Evolutionary conservation across 371 early-diverging fungal species (phyloP).

Genomic region (Mucor ambiguus): DNA sequence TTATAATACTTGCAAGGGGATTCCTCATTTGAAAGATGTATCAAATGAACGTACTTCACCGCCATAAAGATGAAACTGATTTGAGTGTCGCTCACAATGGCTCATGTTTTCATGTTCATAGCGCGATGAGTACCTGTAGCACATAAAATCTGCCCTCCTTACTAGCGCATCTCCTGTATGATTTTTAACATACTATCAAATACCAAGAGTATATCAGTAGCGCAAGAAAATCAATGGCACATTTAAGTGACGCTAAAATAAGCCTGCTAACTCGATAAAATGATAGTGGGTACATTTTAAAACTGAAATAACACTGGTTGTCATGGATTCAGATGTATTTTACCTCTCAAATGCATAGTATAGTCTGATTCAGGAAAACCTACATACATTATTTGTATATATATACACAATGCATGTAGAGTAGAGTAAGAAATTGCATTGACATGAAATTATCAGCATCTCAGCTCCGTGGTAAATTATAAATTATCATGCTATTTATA

Average conservation of each 20-base stretch:
- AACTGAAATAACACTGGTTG: neutral
- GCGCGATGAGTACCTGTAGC: too few relatives aligned
- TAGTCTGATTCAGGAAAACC: neutral
- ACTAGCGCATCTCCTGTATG: too few relatives aligned
- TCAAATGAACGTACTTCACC: too few relatives aligned
- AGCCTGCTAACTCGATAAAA: too few relatives aligned
- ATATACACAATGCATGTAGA: neutral
- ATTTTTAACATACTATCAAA: too few relatives aligned
- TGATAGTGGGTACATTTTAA: neutral
- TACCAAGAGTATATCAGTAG: neutral
- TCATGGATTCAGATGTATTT: neutral
- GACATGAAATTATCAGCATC: neutral
- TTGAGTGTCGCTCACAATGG: too few relatives aligned
- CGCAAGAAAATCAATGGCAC: neutral
- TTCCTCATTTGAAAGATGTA: too few relatives aligned
- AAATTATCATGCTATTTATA: neutral
- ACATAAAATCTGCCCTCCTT: too few relatives aligned
- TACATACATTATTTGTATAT: neutral
- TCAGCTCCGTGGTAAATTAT: neutral
- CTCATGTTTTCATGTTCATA: too few relatives aligned
- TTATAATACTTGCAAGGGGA: too few relatives aligned
- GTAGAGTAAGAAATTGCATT: neutral
- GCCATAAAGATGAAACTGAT: too few relatives aligned
- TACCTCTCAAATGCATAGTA: neutral
- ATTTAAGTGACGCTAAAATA: too few relatives aligned